Percentiles rank a stretch among this genome's conserved stretches.
Conservation (phyloP, 129 eudicot species). For the Centrapalus pauciflorus region DNA sequence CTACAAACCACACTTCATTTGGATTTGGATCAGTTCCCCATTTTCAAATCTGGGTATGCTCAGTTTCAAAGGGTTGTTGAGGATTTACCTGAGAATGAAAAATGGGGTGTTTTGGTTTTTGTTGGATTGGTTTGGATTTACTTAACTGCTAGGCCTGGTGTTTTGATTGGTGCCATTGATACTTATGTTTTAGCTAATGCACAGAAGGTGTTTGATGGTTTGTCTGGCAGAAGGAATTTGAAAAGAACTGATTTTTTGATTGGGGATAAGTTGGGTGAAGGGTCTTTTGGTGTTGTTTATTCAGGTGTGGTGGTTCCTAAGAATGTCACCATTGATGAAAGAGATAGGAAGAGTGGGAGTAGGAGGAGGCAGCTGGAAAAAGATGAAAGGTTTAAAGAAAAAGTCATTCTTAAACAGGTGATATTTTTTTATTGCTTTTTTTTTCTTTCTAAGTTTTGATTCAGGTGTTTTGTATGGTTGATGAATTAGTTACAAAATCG, state of each 20-base stretch:
- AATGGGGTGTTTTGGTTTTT: constrained; percentile 63
- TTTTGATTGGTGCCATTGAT: constrained; percentile 85
- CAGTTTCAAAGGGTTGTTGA: constrained; percentile 37
- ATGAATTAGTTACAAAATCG: neutral
- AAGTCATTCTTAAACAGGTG: constrained; percentile 90
- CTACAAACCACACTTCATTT: constrained; percentile 35
- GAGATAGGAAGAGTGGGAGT: constrained; percentile 38
- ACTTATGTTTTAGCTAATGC: constrained; percentile 69
- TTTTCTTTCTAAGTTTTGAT: neutral
- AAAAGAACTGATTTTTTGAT: constrained; percentile 63
- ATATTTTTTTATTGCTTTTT: neutral
- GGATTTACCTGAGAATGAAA: constrained; percentile 58
- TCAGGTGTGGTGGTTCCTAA: constrained; percentile 84
- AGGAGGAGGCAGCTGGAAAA: constrained; percentile 39
- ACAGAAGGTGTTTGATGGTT: constrained; percentile 61
- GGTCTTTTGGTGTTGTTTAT: constrained; percentile 93
- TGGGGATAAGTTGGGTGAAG: constrained; percentile 81
- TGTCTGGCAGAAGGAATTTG: constrained; percentile 60
- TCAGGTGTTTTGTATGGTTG: neutral
- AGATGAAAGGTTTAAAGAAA: constrained; percentile 73
- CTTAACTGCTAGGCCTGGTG: constrained; percentile 97
- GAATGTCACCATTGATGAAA: constrained; percentile 49
- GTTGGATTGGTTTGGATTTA: constrained; percentile 82
- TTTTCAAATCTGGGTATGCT: constrained; percentile 44
- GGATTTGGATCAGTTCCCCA: constrained; percentile 49